Evolutionary conservation across 2,329 filamentous ascomycete genomes (phyloP), one percentile per base, ranked within the genome.

Genomic region (Cercospora zeae-maydis): DNA sequence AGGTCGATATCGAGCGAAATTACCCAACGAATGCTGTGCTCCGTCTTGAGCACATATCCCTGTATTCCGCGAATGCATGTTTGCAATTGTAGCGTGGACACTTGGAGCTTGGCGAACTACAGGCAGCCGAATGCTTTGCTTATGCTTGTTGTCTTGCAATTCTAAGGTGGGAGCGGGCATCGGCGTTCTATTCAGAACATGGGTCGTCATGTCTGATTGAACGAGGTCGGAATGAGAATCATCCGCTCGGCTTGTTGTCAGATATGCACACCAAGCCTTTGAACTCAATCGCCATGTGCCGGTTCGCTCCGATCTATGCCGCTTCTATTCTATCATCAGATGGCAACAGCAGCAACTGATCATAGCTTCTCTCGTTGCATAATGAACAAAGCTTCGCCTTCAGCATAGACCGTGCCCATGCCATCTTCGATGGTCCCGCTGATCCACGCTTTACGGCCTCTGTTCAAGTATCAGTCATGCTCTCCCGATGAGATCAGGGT

Each of bases 401-500:
- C 55, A 13, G 63, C 63, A 54, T 63, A 55, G 45, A 63, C 49
- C 33, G 61, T 61, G 2, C 63, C 61, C 24, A 61, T 27, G 19
- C 59, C 61, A 53, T 66, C 61, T 36, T 61, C 58, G 55, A 66
- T 63, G 13, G 47, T 63, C 14, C 60, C 60, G 14, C 60, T 63
- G 27, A 60, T 53, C 49, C 51, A 65, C 13, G 63, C 63, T 45
- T 62, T 65, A 19, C 57, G 56, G 34, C 59, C 63, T 37, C 51
- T 53, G 33, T 31, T 21, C 19, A 27, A 9, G 5, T n/a, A 27
- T 47, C 42, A 47, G 42, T 14, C 10, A 14, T 8, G 10, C 21
- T 14, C 16, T 47, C 21, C 11, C 24, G 13, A 4, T 47, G 19
- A 14, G 42, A 2, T 5, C 2, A 24, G 10, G 8, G 13, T 24